These are phyloP conservation scores for Sherardia arvensis DNA, from an alignment of 257 asterid species.

Conservation along the genomic window DNA sequence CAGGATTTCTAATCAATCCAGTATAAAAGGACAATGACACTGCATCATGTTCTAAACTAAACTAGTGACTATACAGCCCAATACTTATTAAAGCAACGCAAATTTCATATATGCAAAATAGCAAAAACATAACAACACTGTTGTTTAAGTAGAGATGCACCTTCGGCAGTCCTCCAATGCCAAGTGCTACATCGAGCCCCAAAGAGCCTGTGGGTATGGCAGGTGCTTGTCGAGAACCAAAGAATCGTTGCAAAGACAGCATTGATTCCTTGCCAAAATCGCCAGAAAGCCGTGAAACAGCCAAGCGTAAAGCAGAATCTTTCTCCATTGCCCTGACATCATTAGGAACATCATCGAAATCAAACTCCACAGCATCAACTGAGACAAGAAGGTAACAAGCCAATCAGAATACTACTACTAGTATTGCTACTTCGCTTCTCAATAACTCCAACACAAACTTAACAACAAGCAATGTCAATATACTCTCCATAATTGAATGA, in stretches of 20 bases:
- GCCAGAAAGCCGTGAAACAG: conserved; percentile 59
- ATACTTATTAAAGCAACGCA: not conserved
- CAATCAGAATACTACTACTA: not conserved
- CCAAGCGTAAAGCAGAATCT: conserved; percentile 62
- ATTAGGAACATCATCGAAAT: conserved; percentile 47
- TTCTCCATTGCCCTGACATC: conserved; percentile 51
- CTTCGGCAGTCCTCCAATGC: conserved; percentile 93
- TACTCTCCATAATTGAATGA: not conserved
- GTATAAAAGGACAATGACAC: not conserved
- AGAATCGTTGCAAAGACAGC: conserved; percentile 80
- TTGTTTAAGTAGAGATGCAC: conserved; percentile 28
- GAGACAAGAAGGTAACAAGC: conserved; percentile 7
- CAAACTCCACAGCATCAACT: conserved; percentile 49
- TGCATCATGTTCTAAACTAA: not conserved
- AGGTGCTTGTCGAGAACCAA: conserved; percentile 67
- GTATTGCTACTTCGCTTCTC: not conserved
- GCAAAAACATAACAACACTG: not conserved
- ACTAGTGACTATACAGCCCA: not conserved
- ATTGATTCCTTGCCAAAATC: conserved; percentile 75
- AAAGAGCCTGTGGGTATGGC: conserved; percentile 86
- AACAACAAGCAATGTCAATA: not conserved
- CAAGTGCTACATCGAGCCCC: conserved; percentile 88
- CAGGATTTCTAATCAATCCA: not conserved
- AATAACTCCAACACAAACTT: not conserved
- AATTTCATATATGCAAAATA: not conserved